phyloP scores from a whole-genome alignment of 768 basidiomycete genomes.

The Boletus patriciae region DNA sequence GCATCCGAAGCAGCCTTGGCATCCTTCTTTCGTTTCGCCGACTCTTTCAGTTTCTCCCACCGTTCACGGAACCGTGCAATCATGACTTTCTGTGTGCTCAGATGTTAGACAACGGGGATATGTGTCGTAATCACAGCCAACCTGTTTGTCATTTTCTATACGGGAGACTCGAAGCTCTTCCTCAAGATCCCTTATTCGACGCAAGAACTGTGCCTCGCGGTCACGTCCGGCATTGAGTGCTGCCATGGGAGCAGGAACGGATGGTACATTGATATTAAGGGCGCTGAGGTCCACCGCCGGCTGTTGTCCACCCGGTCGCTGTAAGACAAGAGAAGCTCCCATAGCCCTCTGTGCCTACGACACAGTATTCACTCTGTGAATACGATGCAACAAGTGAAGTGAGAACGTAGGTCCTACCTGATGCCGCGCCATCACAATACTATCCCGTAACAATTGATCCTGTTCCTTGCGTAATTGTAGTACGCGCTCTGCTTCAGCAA shows the following conservation, averaged over 20 bases:
- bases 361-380: constrained; percentile 3
- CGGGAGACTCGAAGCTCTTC: constrained; percentile 67
- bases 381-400: not conserved
- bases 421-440: constrained; percentile 69
- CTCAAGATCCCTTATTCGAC: constrained; percentile 70
- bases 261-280: constrained; percentile 58
- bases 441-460: constrained; percentile 75
- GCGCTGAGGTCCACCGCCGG: constrained; percentile 51
- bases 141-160: constrained; percentile 82
- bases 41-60: constrained; percentile 89
- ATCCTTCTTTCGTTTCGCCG: constrained; percentile 82
- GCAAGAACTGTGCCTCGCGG: constrained; percentile 51
- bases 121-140: constrained; percentile 33
- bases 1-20: constrained; percentile 55
- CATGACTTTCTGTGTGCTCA: constrained; percentile 65
- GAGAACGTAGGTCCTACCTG: constrained; percentile 47
- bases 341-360: constrained; percentile 76
- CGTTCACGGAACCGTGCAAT: constrained; percentile 81
- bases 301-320: constrained; percentile 40
- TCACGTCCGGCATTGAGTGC: constrained; percentile 54
- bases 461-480: constrained; percentile 75
- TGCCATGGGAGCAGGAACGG: constrained; percentile 47
- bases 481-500: constrained; percentile 61
- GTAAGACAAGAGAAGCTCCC: constrained; percentile 63
- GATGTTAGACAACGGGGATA: constrained; percentile 11